These are phyloP conservation scores for Tolypocladium tropicale DNA, from an alignment of 2,329 filamentous ascomycete species.

Conservation along the genomic window DNA sequence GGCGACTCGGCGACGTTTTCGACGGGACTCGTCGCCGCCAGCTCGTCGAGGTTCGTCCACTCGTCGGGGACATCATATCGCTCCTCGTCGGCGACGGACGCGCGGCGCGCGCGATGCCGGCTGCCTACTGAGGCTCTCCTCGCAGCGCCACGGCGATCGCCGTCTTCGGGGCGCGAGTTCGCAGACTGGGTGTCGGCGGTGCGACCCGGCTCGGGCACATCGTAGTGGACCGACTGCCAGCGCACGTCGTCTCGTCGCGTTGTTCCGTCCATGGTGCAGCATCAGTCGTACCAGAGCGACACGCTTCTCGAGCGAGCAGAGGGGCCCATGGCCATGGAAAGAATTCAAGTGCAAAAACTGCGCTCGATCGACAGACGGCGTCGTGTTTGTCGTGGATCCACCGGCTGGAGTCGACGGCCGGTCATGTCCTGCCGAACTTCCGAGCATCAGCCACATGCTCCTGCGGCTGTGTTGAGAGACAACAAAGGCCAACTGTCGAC, in stretches of 20 bases:
- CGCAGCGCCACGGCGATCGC: neutral
- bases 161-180: too few species aligned
- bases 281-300: neutral
- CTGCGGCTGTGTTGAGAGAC: too few species aligned
- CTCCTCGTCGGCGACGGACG: neutral
- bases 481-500: too few species aligned
- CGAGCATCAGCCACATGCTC: neutral
- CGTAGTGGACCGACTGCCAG: conserved; percentile 8
- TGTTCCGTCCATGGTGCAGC: neutral
- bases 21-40: conserved; percentile 20
- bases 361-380: neutral
- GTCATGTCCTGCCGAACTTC: neutral
- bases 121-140: neutral
- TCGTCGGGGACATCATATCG: conserved; percentile 13
- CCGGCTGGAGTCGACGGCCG: too few species aligned
- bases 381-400: neutral
- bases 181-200: conserved; percentile 36
- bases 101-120: neutral
- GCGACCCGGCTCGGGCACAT: conserved; percentile 21
- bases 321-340: neutral
- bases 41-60: conserved; percentile 34
- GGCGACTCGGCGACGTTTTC: conserved; percentile 6
- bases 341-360: neutral
- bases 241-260: neutral
- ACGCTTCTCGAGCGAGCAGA: neutral